These are phyloP conservation scores for Chlamydomonas sphaeroides DNA, from an alignment of 139 green algal species.

Conservation along the genomic window DNA sequence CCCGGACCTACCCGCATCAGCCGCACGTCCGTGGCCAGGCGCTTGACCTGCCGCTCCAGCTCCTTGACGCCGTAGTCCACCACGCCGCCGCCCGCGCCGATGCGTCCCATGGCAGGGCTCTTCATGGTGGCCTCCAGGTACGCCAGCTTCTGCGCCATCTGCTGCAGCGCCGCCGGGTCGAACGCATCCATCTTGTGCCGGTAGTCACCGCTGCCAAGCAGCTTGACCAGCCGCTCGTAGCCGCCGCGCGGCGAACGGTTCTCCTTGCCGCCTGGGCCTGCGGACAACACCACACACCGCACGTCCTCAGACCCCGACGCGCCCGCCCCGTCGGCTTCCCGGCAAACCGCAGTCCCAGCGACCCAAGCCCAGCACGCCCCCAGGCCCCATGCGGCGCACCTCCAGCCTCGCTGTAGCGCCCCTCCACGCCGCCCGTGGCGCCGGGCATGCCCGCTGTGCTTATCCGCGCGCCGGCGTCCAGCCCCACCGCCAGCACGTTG, in stretches of 20 bases:
- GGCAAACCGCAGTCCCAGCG: no score
- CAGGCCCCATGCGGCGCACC: neutral
- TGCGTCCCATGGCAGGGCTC: conserved; percentile 36
- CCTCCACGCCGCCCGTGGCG: neutral
- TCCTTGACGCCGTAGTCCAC: conserved; percentile 45
- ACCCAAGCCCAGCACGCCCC: neutral
- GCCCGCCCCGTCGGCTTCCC: no score
- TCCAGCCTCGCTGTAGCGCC: conserved; percentile 20
- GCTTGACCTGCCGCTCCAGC: conserved; percentile 47
- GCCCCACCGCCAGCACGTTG: conserved; percentile 57
- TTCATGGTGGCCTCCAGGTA: conserved; percentile 55
- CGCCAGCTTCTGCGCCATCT: conserved; percentile 56
- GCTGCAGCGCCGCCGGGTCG: conserved; percentile 53
- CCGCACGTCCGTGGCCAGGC: conserved; percentile 38
- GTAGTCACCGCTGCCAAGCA: conserved; percentile 48
- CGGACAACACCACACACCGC: neutral
- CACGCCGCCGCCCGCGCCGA: conserved; percentile 12
- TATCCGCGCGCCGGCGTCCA: conserved; percentile 8
- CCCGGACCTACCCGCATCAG: conserved; percentile 13
- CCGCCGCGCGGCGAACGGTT: conserved; percentile 33
- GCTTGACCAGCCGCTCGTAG: conserved; percentile 51
- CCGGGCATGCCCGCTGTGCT: neutral
- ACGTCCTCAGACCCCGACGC: neutral
- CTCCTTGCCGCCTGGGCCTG: conserved; percentile 37
- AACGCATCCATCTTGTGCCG: conserved; percentile 67